Conservation (phyloP, 2,329 filamentous ascomycete genomes). For the Clathrospora elynae region DNA sequence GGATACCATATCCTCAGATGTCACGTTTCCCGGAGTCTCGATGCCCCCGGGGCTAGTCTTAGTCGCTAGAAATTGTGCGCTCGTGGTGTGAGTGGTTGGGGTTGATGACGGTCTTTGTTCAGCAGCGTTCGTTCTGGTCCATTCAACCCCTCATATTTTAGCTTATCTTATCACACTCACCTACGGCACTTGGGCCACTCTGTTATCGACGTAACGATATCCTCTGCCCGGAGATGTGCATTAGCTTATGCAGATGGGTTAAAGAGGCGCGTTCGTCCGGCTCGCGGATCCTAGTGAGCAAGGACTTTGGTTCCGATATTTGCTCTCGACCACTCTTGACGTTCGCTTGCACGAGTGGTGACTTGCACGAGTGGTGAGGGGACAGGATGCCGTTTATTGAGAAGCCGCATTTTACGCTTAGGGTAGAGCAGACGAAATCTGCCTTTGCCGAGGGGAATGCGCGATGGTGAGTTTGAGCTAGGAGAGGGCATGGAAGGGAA, state of each 20-base stretch:
- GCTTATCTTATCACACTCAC: not conserved
- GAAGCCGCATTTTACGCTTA: conserved; percentile 46
- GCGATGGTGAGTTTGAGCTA: conserved; percentile 38
- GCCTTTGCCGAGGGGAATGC: conserved; percentile 52
- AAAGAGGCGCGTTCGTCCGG: conserved; percentile 10
- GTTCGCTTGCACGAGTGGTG: no score
- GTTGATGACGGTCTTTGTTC: no score
- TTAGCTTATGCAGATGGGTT: conserved; percentile 1
- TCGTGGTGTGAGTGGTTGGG: conserved; percentile 2
- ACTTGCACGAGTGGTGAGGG: no score
- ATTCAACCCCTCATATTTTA: no score
- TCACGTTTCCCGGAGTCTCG: conserved; percentile 4
- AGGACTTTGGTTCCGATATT: not conserved
- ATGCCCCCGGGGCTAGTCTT: not conserved
- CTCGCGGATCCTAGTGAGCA: not conserved
- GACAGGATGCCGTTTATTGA: conserved; percentile 41
- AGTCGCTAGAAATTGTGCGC: not conserved
- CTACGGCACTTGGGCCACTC: not conserved
- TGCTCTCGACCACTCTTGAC: not conserved
- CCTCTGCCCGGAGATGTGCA: conserved; percentile 11
- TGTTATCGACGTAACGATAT: no score
- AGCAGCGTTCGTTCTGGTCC: no score
- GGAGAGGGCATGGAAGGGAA: not conserved
- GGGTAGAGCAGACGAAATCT: conserved; percentile 53
- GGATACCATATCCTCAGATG: no score